Conservation (phyloP, 805 yeast species). For the Maudiozyma barnettii region DNA sequence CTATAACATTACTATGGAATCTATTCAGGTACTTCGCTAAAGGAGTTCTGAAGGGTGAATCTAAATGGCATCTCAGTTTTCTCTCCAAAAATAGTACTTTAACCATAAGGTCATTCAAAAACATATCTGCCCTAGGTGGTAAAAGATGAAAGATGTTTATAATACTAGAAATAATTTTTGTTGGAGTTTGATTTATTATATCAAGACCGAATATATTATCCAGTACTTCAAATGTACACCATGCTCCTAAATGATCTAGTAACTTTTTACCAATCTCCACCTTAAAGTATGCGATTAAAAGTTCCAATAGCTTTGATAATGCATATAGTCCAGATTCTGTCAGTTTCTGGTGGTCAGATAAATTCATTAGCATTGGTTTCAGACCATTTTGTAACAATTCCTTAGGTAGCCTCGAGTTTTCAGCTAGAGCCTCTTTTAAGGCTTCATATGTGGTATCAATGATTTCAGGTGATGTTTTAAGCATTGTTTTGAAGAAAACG, state of each 20-base stretch:
- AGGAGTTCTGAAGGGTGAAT: conserved; percentile 87
- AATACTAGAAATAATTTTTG: conserved; percentile 81
- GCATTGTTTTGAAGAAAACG: conserved; percentile 87
- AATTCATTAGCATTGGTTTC: conserved; percentile 89
- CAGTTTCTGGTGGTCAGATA: conserved; percentile 85
- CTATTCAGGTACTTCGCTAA: conserved; percentile 78
- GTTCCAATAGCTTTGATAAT: conserved; percentile 72
- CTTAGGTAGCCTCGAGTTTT: conserved; percentile 82
- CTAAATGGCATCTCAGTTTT: conserved; percentile 71
- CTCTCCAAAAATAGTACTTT: conserved; percentile 73
- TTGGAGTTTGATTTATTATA: conserved; percentile 67
- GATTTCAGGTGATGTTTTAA: conserved; percentile 74
- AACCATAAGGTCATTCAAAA: conserved; percentile 75
- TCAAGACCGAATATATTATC: conserved; percentile 73
- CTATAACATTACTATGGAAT: conserved; percentile 65
- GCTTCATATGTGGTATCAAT: conserved; percentile 93
- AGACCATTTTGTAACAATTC: conserved; percentile 91
- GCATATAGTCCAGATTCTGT: conserved; percentile 89
- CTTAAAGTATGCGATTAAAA: conserved; percentile 84
- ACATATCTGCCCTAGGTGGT: conserved; percentile 87
- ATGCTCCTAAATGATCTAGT: conserved; percentile 86
- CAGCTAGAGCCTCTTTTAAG: conserved; percentile 69
- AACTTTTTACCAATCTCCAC: conserved; percentile 93
- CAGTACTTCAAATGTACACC: conserved; percentile 80
- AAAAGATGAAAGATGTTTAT: conserved; percentile 82